These are phyloP conservation scores for Leptomonas seymouri DNA, from an alignment of 208 protist genomes.

Conservation along the genomic window DNA sequence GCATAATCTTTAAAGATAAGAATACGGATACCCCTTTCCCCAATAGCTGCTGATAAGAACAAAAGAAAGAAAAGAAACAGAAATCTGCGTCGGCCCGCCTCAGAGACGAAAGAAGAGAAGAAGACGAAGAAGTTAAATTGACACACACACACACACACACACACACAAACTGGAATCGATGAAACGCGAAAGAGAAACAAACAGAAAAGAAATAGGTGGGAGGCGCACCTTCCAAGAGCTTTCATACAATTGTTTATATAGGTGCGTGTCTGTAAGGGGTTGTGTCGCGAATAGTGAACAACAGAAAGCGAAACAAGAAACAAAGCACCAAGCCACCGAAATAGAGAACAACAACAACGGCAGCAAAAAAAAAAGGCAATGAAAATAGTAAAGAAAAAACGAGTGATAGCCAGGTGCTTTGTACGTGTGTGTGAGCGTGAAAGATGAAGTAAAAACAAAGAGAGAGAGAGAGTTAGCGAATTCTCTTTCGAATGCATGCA, in stretches of 20 bases:
- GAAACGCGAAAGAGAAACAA: too few species aligned
- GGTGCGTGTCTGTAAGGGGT: too few species aligned
- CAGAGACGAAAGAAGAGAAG: conserved; percentile 11
- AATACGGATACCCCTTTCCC: conserved; percentile 5
- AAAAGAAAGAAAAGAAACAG: conserved; percentile 1
- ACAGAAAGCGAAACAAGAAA: too few species aligned
- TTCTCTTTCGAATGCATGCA: neutral
- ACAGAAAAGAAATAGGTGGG: too few species aligned
- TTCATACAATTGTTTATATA: too few species aligned
- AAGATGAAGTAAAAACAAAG: neutral
- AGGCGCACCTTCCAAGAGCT: too few species aligned
- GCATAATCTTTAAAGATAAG: conserved; percentile 2
- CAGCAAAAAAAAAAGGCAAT: too few species aligned
- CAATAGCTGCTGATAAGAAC: conserved; percentile 6
- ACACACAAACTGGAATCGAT: neutral
- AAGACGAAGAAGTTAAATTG: neutral
- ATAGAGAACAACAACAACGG: too few species aligned
- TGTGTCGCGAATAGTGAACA: too few species aligned
- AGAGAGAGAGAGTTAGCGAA: neutral
- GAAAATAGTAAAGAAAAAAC: too few species aligned
- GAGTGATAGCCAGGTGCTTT: too few species aligned
- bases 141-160: conserved; percentile 9
- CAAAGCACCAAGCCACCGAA: too few species aligned
- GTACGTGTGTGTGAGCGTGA: neutral
- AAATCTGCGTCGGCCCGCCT: conserved; percentile 6